phyloP scores from a whole-genome alignment of 306 rosid genomes.

The Hippophae gyantsensis region DNA sequence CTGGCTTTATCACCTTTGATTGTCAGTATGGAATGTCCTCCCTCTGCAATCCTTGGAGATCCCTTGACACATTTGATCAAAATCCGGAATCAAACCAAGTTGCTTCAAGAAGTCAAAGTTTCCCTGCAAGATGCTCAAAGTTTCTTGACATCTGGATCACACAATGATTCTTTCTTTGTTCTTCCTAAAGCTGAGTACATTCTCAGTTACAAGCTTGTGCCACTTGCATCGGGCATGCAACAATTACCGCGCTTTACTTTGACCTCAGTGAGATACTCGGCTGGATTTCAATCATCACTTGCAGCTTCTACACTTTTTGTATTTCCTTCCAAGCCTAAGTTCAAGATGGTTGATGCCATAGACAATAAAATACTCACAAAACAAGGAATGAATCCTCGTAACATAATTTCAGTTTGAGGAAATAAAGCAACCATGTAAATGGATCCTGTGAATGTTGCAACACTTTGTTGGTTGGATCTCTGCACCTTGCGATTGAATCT shows the following conservation, averaged over 20 bases:
- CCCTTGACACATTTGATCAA: conserved; percentile 69
- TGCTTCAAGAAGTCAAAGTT: conserved; percentile 77
- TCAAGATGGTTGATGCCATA: conserved; percentile 34
- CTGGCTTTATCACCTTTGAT: conserved; percentile 63
- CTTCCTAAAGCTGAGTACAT: conserved; percentile 78
- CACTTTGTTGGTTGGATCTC: no score
- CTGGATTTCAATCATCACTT: conserved; percentile 53
- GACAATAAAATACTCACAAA: conserved; percentile 32
- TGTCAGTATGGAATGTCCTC: conserved; percentile 85
- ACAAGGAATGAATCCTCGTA: conserved; percentile 20
- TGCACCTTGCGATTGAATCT: no score
- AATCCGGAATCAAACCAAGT: conserved; percentile 59
- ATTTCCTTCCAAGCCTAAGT: conserved; percentile 76
- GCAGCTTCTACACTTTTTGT: conserved; percentile 47
- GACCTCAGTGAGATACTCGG: conserved; percentile 69
- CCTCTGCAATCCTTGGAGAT: conserved; percentile 69
- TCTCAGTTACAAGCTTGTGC: conserved; percentile 78
- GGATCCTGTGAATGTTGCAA: no score
- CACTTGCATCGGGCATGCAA: conserved; percentile 70
- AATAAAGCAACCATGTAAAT: no score
- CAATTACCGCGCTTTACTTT: conserved; percentile 69
- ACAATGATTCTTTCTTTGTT: conserved; percentile 57
- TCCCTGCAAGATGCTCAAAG: conserved; percentile 70
- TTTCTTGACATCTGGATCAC: conserved; percentile 81
- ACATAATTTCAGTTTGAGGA: no score